Conservation (phyloP, 2,329 filamentous ascomycete genomes). For the Venturia asperata region DNA sequence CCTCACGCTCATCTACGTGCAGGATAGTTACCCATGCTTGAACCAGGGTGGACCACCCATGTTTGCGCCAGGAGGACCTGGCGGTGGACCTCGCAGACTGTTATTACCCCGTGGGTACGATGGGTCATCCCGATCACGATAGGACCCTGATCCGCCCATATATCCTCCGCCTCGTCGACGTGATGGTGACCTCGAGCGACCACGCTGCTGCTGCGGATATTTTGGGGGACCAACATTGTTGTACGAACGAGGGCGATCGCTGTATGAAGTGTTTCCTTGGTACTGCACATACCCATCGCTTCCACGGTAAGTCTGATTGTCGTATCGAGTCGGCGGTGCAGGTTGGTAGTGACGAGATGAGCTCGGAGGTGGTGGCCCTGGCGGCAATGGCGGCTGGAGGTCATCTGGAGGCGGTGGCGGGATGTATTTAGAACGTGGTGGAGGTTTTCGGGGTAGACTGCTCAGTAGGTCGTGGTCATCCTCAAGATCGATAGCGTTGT, state of each 20-base stretch:
- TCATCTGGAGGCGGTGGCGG: constrained; percentile 3
- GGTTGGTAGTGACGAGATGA: constrained; percentile 2
- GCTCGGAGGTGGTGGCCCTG: background rate
- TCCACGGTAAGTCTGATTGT: background rate
- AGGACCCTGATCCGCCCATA: background rate
- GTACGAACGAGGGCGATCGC: constrained; percentile 3
- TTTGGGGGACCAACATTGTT: background rate
- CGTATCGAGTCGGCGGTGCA: background rate
- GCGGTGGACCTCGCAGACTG: constrained; percentile 6
- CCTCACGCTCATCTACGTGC: background rate
- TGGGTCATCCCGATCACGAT: constrained; percentile 15
- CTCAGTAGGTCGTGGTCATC: background rate
- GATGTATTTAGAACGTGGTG: background rate
- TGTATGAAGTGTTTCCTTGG: background rate
- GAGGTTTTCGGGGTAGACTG: background rate
- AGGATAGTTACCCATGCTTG: background rate
- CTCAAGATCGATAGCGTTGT: background rate
- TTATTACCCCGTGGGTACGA: constrained; percentile 3
- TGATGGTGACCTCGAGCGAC: constrained; percentile 7
- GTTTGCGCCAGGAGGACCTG: background rate
- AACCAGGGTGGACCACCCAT: background rate
- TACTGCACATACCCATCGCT: background rate
- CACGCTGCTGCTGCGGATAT: background rate
- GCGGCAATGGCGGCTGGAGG: background rate
- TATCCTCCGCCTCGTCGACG: background rate